Evolutionary conservation across 2,329 filamentous ascomycete species (phyloP).

Genomic region (Scedosporium boydii): DNA sequence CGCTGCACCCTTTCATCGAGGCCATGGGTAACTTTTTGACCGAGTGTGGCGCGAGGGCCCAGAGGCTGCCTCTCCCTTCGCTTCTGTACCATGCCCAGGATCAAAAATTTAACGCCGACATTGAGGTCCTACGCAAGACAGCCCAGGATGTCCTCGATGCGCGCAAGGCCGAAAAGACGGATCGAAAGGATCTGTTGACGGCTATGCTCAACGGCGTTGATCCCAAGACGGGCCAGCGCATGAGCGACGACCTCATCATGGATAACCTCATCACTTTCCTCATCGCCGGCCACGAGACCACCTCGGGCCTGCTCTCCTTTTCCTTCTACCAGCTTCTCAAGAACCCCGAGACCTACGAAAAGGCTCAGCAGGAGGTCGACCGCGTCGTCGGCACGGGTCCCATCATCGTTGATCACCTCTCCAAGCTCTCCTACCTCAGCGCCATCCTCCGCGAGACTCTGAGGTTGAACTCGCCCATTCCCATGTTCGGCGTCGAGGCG

Average conservation of each 20-base stretch:
- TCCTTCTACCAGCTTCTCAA: conserved; percentile 56
- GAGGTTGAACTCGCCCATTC: conserved; percentile 50
- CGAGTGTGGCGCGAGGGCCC: conserved; percentile 42
- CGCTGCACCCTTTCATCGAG: conserved; percentile 59
- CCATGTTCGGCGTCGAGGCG: conserved; percentile 40
- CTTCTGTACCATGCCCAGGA: conserved; percentile 39
- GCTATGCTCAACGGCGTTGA: conserved; percentile 62
- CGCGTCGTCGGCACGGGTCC: conserved; percentile 48
- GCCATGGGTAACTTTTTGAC: conserved; percentile 57
- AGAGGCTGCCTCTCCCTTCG: conserved; percentile 30
- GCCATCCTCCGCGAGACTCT: conserved; percentile 59
- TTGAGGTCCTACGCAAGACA: conserved; percentile 43
- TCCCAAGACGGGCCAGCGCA: conserved; percentile 54
- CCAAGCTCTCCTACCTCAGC: conserved; percentile 55
- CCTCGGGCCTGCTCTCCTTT: conserved; percentile 35
- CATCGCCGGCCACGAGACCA: conserved; percentile 64
- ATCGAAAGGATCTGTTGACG: conserved; percentile 57
- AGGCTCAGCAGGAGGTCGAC: conserved; percentile 61
- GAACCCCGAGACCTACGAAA: conserved; percentile 47
- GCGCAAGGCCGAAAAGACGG: conserved; percentile 42
- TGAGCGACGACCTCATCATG: conserved; percentile 53
- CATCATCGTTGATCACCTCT: conserved; percentile 51
- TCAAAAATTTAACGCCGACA: conserved; percentile 43
- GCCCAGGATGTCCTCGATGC: conserved; percentile 51
- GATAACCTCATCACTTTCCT: conserved; percentile 67